phyloP scores from a whole-genome alignment of 805 yeast species.

The Grigorovia transvaalensis region DNA sequence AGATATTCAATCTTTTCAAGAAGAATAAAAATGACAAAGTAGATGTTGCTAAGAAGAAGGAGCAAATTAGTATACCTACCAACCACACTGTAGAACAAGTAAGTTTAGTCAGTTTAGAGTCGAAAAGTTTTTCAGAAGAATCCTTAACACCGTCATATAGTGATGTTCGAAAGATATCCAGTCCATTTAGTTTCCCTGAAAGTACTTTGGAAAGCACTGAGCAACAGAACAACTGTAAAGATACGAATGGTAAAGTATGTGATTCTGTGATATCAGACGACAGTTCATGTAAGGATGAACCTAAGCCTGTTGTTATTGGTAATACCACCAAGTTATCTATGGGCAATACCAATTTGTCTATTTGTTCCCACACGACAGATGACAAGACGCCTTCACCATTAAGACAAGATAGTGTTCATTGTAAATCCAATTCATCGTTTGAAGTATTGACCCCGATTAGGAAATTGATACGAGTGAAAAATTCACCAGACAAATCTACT shows the following conservation, averaged over 20 bases:
- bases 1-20: not conserved
- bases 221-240: too few relatives aligned
- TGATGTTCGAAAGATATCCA: not conserved
- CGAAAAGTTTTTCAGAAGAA: not conserved
- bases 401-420: not conserved
- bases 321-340: not conserved
- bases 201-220: not conserved
- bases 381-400: not conserved
- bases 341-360: not conserved
- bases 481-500: constrained; percentile 11
- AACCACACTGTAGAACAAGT: not conserved
- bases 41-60: not conserved
- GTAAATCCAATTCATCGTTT: constrained; percentile 9
- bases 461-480: constrained; percentile 15
- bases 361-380: not conserved
- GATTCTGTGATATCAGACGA: not conserved
- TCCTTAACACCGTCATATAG: not conserved
- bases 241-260: not conserved
- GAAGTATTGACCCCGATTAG: constrained; percentile 20
- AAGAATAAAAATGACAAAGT: not conserved
- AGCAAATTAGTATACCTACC: not conserved
- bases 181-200: not conserved
- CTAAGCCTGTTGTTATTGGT: not conserved
- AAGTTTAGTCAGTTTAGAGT: not conserved
- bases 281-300: not conserved